Evolutionary conservation across 257 asterid genomes (phyloP).

Genomic region (Fraxinus excelsior): DNA sequence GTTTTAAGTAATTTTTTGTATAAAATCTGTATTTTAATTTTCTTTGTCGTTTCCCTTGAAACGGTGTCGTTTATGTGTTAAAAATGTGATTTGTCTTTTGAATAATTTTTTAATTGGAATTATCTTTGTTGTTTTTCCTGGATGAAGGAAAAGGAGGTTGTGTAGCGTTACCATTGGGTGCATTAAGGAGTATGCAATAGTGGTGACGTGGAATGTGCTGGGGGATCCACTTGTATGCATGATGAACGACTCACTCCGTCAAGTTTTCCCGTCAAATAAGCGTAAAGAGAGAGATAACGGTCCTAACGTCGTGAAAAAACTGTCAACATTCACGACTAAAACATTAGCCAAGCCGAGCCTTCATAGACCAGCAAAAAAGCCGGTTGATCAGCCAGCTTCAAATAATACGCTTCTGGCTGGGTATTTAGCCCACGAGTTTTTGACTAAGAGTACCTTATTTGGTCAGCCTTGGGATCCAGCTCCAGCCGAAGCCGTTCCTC

Average conservation of each 20-base stretch:
- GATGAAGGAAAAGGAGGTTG: not conserved
- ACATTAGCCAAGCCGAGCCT: slow-evolving; percentile 44
- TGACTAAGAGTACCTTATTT: slow-evolving; percentile 26
- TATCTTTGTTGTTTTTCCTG: not conserved
- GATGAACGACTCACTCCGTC: slow-evolving; percentile 42
- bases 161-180: slow-evolving; percentile 20
- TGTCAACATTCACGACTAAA: slow-evolving; percentile 39
- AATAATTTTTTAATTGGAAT: not conserved
- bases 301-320: slow-evolving; percentile 27
- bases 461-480: slow-evolving; percentile 38
- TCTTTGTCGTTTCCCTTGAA: not conserved
- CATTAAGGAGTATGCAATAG: slow-evolving; percentile 25
- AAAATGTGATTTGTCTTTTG: not conserved
- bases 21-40: not conserved
- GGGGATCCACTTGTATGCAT: slow-evolving; percentile 36
- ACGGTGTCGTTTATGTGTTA: not conserved
- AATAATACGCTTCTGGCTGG: slow-evolving; percentile 39
- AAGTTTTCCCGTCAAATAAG: slow-evolving; percentile 30
- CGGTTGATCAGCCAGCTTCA: slow-evolving; percentile 18
- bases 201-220: slow-evolving; percentile 37
- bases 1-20: not conserved
- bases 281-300: slow-evolving; percentile 31
- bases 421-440: slow-evolving; percentile 41
- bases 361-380: slow-evolving; percentile 21
- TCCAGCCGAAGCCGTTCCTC: slow-evolving; percentile 26